Evolutionary conservation across 345 rosid genomes (phyloP), one percentile per base, ranked within the genome.

Genomic region (Noccaea caerulescens): DNA sequence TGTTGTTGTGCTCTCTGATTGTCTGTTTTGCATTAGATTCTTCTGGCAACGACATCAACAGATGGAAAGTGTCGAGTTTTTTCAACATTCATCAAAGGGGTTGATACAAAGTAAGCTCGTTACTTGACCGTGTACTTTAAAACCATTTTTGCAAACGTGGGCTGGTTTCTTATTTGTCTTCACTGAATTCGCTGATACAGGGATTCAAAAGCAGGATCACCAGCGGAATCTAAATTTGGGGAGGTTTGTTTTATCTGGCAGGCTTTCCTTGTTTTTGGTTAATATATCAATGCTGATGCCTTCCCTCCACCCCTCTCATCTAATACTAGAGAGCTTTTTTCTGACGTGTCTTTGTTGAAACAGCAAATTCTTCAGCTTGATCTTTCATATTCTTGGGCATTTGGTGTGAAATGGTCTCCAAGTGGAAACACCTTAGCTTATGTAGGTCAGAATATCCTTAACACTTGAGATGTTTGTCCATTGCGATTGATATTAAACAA

Each of bases 301-400:
- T 65, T 39, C 8, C 33, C 12, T 7, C 41, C 37, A 39, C 23
- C 5, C 3, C 53, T 8, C 61, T 49, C 54, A 42, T 57, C 63
- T 65, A 50, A 64, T 20, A 47, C 14, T 25, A 37, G 34, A 4
- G 58, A 52, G 38, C 36, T 64, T 51, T 67, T 72, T 60, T 80
- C 63, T 71, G 44, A 56, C 52, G 75, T 79, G 65, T 55, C 71
- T 38, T 16, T 54, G 43, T 58, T 70, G 56, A 56, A 47, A 63
- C 93, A 94, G 99, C 98, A 84, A 94, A 88, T 94, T 72, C 63
- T 94, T 71, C 99, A 94, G 87, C 99, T 94, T 76, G 99, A 94
- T 82, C 98, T 94, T 77, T 89, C 98, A 68, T 82, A 75, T 85
- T 91, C 99, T 47, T 94, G 99, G 99, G 92, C 99, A 76, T 94